Percentiles rank a stretch among this genome's conserved stretches.
phyloP scores from a whole-genome alignment of 164 flowering plant genomes.

The Nymphaea colorata region DNA sequence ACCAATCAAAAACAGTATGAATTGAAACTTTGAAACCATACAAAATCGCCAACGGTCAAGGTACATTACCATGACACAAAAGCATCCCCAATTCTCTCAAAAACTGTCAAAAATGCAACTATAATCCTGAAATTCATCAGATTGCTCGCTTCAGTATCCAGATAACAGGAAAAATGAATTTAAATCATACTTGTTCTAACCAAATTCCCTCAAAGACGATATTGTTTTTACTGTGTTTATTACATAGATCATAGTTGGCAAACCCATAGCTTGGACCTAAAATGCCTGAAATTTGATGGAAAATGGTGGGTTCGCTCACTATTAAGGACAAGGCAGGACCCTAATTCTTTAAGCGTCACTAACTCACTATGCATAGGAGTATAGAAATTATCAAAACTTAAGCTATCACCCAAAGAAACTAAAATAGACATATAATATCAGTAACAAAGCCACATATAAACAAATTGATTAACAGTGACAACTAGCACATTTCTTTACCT shows the following conservation, averaged over 20 bases:
- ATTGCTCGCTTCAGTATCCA: not conserved
- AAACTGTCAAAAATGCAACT: constrained; percentile 65
- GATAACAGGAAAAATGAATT: not conserved
- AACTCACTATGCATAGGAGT: no score
- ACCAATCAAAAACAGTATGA: not conserved
- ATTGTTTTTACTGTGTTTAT: not conserved
- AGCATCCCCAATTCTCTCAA: constrained; percentile 68
- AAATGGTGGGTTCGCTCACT: no score
- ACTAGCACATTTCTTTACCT: no score
- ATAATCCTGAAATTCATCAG: constrained; percentile 48
- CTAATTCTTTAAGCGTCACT: no score
- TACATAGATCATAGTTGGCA: not conserved
- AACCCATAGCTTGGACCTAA: not conserved
- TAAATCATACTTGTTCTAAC: not conserved
- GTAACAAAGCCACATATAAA: no score
- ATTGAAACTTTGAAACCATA: no score
- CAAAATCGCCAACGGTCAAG: not conserved
- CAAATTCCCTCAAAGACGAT: not conserved
- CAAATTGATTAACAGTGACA: no score
- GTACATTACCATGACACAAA: constrained; percentile 68
- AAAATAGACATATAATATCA: no score
- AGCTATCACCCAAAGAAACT: not conserved
- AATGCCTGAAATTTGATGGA: not conserved
- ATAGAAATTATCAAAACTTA: not conserved
- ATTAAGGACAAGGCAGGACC: no score